A percentile compares a stretch with the other conserved stretches of the same genome.
Conservation (phyloP, 768 basidiomycete species). For the Infundibulicybe gibba region DNA sequence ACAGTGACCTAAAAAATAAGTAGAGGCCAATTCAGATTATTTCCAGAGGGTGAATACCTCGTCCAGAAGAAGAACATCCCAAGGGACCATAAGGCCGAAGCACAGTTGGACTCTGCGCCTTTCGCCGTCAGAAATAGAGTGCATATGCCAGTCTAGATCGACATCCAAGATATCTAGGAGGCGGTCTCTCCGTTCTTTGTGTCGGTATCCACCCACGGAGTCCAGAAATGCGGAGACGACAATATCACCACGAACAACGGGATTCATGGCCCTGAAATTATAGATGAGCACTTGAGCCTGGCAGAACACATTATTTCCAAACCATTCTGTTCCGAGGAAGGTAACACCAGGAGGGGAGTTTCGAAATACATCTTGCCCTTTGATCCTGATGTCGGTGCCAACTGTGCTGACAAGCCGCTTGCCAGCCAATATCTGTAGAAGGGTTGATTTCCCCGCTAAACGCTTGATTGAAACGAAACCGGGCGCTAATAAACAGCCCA, state of each 20-base stretch:
- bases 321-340: conserved; percentile 95
- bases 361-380: conserved; percentile 86
- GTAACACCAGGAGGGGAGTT: conserved; percentile 79
- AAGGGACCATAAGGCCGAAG: conserved; percentile 93
- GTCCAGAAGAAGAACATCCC: conserved; percentile 91
- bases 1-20: conserved; percentile 73
- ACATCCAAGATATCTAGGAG: conserved; percentile 92
- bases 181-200: conserved; percentile 82
- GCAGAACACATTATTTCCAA: conserved; percentile 15
- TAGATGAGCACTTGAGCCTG: conserved; percentile 4
- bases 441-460: conserved; percentile 90
- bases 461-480: conserved; percentile 10
- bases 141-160: conserved; percentile 96
- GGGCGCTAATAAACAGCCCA: conserved; percentile 5
- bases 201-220: conserved; percentile 92
- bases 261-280: conserved; percentile 85
- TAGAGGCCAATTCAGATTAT: conserved; percentile 2
- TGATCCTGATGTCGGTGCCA: conserved; percentile 61
- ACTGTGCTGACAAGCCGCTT: conserved; percentile 67
- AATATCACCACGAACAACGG: conserved; percentile 92
- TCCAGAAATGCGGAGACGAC: conserved; percentile 93
- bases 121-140: conserved; percentile 94
- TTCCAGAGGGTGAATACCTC: conserved; percentile 52
- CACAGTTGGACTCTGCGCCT: conserved; percentile 88
- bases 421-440: conserved; percentile 91